These are phyloP conservation scores for Graphilbum ipis-grandicollis DNA, from an alignment of 2,329 filamentous ascomycete species.

Conservation along the genomic window DNA sequence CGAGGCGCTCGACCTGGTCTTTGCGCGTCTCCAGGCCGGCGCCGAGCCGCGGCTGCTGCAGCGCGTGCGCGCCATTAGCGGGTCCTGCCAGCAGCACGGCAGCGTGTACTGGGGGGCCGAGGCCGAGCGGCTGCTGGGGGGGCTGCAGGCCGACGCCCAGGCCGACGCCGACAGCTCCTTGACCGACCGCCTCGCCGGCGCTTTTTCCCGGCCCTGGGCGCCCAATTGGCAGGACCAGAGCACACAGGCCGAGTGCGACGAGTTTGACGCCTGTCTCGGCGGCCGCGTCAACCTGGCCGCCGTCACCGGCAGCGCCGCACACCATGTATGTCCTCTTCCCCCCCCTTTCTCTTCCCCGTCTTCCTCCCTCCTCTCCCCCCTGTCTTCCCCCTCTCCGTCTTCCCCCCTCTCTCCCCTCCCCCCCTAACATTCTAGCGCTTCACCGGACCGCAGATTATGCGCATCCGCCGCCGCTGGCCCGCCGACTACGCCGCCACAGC, in stretches of 20 bases:
- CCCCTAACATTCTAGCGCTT: conserved; percentile 38
- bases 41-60: conserved; percentile 43
- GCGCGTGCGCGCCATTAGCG: conserved; percentile 66
- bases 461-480: conserved; percentile 65
- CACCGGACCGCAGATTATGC: conserved; percentile 90
- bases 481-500: conserved; percentile 64
- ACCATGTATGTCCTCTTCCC: conserved; percentile 35
- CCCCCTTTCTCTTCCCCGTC: too few species aligned
- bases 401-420: too few species aligned
- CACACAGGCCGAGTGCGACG: conserved; percentile 80
- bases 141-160: conserved; percentile 19
- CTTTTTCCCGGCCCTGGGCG: conserved; percentile 71
- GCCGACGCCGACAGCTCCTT: conserved; percentile 39
- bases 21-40: conserved; percentile 51
- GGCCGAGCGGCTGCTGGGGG: conserved; percentile 46
- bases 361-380: too few species aligned
- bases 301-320: conserved; percentile 78
- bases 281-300: conserved; percentile 51
- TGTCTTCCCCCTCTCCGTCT: too few species aligned
- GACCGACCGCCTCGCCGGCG: conserved; percentile 52
- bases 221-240: conserved; percentile 98
- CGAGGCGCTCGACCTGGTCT: conserved; percentile 75
- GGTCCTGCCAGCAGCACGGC: conserved; percentile 92
- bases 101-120: conserved; percentile 79
- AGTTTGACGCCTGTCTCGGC: conserved; percentile 61